Conservation (phyloP, 1,284 basidiomycete species). For the Ganoderma sp. region DNA sequence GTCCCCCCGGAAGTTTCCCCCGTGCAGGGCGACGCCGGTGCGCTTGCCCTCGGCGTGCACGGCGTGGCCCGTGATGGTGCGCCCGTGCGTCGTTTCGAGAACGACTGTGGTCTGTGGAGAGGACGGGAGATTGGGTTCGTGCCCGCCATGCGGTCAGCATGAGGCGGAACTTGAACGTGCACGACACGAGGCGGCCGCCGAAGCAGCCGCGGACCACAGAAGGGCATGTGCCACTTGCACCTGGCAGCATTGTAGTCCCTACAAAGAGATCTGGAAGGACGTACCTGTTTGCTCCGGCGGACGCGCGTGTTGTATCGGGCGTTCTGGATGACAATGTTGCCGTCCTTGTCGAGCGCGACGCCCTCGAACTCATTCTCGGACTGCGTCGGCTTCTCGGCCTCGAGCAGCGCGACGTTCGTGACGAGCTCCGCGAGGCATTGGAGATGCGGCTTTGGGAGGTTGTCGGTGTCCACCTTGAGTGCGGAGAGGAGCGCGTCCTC, state of each 20-base stretch:
- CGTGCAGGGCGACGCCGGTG: conserved; percentile 15
- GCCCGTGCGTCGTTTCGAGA: neutral
- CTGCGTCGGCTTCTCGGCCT: conserved; percentile 36
- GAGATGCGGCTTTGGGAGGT: conserved; percentile 26
- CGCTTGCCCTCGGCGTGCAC: conserved; percentile 19
- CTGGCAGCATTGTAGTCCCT: neutral
- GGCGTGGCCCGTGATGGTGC: conserved; percentile 14
- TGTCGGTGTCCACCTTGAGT: conserved; percentile 18
- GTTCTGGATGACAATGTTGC: conserved; percentile 30
- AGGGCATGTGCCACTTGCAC: no score
- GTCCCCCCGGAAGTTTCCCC: conserved; percentile 12
- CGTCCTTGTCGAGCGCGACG: conserved; percentile 25
- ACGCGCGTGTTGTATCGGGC: conserved; percentile 38
- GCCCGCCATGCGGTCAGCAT: neutral
- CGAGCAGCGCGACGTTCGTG: conserved; percentile 33
- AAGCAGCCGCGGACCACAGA: neutral
- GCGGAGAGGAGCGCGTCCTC: neutral
- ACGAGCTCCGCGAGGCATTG: conserved; percentile 30
- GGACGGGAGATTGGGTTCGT: neutral
- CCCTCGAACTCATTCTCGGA: conserved; percentile 37
- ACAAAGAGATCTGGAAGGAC: neutral
- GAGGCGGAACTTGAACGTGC: neutral
- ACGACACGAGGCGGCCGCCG: no score
- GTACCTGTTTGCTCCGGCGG: conserved; percentile 29
- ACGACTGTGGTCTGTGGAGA: conserved; percentile 1